Evolutionary conservation across 768 basidiomycete species (phyloP).

Genomic region (Leccinum arenicola): DNA sequence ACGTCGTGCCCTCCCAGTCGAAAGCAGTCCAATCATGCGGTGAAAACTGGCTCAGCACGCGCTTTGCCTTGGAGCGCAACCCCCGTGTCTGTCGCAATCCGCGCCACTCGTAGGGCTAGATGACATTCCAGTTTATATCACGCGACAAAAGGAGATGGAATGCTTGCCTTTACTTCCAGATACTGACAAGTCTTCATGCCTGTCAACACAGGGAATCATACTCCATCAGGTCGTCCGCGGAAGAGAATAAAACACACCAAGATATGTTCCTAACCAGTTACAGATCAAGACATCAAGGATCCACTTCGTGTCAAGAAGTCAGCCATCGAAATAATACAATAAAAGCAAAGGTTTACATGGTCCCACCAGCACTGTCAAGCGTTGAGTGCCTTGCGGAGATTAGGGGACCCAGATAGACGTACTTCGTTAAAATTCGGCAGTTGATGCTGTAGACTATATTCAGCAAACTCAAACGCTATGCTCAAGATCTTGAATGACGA

Average conservation of each 20-base stretch:
- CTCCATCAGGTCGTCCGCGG: slow-evolving; percentile 16
- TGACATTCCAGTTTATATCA: slow-evolving; percentile 3
- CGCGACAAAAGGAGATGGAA: not conserved
- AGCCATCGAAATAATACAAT: slow-evolving; percentile 4
- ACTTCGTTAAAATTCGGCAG: slow-evolving; percentile 88
- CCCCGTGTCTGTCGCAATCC: slow-evolving; percentile 78
- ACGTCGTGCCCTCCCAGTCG: slow-evolving; percentile 80
- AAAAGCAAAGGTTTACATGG: slow-evolving; percentile 53
- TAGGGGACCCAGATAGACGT: slow-evolving; percentile 25
- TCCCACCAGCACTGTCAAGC: slow-evolving; percentile 83
- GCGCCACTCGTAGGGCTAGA: slow-evolving; percentile 81
- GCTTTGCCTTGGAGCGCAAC: slow-evolving; percentile 72
- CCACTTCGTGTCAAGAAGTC: slow-evolving; percentile 52
- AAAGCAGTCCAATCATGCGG: slow-evolving; percentile 88
- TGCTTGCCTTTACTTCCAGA: slow-evolving; percentile 71
- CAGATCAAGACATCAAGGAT: slow-evolving; percentile 82
- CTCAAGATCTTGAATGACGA: slow-evolving; percentile 63
- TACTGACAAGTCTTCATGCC: slow-evolving; percentile 88
- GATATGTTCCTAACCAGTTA: slow-evolving; percentile 85
- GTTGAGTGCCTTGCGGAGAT: slow-evolving; percentile 21
- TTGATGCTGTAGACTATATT: slow-evolving; percentile 86
- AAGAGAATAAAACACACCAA: slow-evolving; percentile 46
- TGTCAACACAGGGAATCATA: slow-evolving; percentile 25
- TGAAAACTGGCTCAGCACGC: slow-evolving; percentile 80
- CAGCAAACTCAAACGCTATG: slow-evolving; percentile 84